Evolutionary conservation across 176 grass and related monocot species (phyloP).

Genomic region (Bromus sterilis): DNA sequence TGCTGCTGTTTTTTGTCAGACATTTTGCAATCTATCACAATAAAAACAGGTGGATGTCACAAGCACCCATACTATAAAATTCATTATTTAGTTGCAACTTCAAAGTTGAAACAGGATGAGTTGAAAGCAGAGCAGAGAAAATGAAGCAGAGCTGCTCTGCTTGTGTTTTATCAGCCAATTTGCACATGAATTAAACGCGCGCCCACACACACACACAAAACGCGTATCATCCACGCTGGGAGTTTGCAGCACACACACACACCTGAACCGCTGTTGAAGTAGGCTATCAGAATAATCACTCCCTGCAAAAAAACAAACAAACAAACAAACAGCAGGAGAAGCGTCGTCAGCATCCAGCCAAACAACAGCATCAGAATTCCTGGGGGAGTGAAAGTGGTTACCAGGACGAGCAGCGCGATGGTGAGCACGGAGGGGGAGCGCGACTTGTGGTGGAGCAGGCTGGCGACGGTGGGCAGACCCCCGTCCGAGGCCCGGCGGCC

Average conservation of each 20-base stretch:
- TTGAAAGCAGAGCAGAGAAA: no score
- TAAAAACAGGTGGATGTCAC: no score
- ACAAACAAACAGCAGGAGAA: neutral
- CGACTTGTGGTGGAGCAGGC: conserved; percentile 66
- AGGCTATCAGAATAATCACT: conserved; percentile 67
- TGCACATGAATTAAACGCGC: neutral
- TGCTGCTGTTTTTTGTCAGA: neutral
- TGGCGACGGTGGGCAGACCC: conserved; percentile 41
- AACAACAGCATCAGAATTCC: neutral
- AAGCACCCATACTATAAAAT: no score
- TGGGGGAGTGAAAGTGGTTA: neutral
- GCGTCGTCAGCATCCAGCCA: neutral
- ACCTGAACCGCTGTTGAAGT: conserved; percentile 70
- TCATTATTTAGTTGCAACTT: no score
- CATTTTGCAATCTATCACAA: neutral
- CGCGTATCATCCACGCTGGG: neutral
- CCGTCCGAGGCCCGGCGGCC: conserved; percentile 56
- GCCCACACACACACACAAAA: neutral
- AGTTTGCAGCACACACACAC: conserved; percentile 35
- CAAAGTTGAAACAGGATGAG: no score
- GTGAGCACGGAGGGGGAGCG: conserved; percentile 72
- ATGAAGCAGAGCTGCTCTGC: no score
- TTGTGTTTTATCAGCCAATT: no score
- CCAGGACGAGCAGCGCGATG: conserved; percentile 62
- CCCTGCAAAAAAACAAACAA: conserved; percentile 41